phyloP scores from a whole-genome alignment of 768 basidiomycete species.

The Antrodiella citrinella region DNA sequence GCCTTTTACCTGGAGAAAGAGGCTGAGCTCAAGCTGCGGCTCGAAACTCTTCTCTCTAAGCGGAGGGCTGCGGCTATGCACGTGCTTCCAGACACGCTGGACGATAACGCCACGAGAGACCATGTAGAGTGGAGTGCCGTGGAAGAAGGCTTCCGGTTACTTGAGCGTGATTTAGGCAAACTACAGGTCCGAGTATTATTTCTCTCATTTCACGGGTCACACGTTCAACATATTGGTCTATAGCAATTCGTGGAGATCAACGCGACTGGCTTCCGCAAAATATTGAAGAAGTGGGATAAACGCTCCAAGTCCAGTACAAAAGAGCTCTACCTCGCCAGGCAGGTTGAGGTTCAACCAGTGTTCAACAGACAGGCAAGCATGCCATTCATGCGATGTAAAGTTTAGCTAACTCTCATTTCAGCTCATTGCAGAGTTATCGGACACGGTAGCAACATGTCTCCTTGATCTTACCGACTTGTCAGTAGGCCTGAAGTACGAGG shows the following conservation, averaged over 20 bases:
- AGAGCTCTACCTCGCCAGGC: slow-evolving; percentile 90
- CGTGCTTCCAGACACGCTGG: slow-evolving; percentile 58
- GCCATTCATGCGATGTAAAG: background rate
- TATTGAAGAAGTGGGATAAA: slow-evolving; percentile 98
- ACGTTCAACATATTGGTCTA: background rate
- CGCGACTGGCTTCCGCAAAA: slow-evolving; percentile 93
- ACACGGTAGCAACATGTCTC: slow-evolving; percentile 81
- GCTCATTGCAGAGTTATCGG: slow-evolving; percentile 92
- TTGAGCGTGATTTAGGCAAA: slow-evolving; percentile 92
- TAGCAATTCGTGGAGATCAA: slow-evolving; percentile 98
- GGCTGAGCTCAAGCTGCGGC: slow-evolving; percentile 83
- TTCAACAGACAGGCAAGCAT: slow-evolving; percentile 81
- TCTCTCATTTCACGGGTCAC: slow-evolving; percentile 7
- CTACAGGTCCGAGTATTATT: slow-evolving; percentile 62
- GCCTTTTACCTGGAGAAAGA: slow-evolving; percentile 97
- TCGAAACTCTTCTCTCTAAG: slow-evolving; percentile 91
- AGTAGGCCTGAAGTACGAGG: slow-evolving; percentile 71
- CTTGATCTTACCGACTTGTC: slow-evolving; percentile 73
- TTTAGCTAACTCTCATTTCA: slow-evolving; percentile 23
- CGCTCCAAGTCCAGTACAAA: slow-evolving; percentile 92
- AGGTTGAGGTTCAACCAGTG: slow-evolving; percentile 98
- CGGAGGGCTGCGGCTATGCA: slow-evolving; percentile 75
- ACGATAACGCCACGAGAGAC: slow-evolving; percentile 44
- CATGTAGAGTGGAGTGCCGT: slow-evolving; percentile 94
- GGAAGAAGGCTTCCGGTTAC: slow-evolving; percentile 90